phyloP scores from a whole-genome alignment of 768 basidiomycete genomes.

The Suillus sp. region DNA sequence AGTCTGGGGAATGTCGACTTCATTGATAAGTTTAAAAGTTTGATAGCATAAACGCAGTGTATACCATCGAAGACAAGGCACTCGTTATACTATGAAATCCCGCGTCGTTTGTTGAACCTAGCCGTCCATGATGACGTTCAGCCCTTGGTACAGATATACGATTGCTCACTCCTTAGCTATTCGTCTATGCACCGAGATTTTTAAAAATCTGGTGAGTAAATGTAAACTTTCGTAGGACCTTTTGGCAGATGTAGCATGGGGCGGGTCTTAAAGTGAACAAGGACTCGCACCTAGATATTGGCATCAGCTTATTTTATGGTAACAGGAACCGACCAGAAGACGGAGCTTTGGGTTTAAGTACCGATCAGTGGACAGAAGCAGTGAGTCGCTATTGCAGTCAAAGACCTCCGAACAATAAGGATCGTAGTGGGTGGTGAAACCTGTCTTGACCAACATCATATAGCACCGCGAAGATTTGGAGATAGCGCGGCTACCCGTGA shows the following conservation, averaged over 20 bases:
- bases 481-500: no score
- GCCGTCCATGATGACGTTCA: background rate
- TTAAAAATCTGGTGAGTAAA: conserved; percentile 96
- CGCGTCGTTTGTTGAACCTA: conserved; percentile 92
- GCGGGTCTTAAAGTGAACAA: conserved; percentile 95
- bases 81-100: conserved; percentile 96
- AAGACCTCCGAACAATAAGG: no score
- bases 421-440: no score
- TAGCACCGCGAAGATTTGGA: no score
- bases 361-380: no score
- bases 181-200: conserved; percentile 84
- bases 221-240: conserved; percentile 88
- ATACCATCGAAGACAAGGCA: conserved; percentile 1
- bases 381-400: no score
- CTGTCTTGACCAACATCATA: no score
- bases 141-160: background rate
- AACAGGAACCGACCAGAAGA: conserved; percentile 93
- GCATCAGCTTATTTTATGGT: conserved; percentile 78
- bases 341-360: conserved; percentile 94
- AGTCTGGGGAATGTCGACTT: conserved; percentile 76
- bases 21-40: conserved; percentile 97
- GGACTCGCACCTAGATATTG: conserved; percentile 86
- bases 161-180: conserved; percentile 81
- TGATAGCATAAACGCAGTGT: conserved; percentile 3
- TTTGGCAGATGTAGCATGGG: conserved; percentile 92